Evolutionary conservation across 192 early-diverging fungal genomes (phyloP).

Genomic region (Linderina pennispora): DNA sequence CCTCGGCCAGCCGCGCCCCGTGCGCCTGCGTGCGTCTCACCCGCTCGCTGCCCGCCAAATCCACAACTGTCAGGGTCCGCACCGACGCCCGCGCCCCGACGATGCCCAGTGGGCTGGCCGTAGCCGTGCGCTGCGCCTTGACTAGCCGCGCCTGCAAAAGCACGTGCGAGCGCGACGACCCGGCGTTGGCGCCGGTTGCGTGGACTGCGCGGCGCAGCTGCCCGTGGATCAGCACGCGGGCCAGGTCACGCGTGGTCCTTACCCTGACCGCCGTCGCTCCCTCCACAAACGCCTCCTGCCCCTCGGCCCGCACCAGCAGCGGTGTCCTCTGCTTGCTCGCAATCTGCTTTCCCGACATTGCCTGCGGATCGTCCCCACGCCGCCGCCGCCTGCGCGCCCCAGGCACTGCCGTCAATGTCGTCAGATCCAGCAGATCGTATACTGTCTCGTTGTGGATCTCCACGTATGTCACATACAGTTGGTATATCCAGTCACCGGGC

Average conservation of each 20-base stretch:
- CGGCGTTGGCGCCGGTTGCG: conserved; percentile 51
- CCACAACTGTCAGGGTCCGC: conserved; percentile 54
- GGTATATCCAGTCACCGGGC: conserved; percentile 57
- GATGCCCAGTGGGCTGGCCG: conserved; percentile 3
- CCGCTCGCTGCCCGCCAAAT: conserved; percentile 67
- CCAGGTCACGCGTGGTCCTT: conserved; percentile 50
- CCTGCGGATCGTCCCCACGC: conserved; percentile 9
- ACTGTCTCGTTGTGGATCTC: conserved; percentile 89
- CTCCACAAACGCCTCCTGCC: conserved; percentile 53
- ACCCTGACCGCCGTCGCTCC: conserved; percentile 57
- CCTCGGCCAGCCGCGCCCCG: conserved; percentile 56
- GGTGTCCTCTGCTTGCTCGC: conserved; percentile 15
- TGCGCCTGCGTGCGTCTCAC: conserved; percentile 47
- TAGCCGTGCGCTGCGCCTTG: conserved; percentile 44
- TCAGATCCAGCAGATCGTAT: conserved; percentile 69
- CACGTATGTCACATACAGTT: conserved; percentile 81
- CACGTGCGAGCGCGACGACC: conserved; percentile 57
- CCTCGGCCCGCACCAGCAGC: conserved; percentile 27
- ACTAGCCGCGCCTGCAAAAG: conserved; percentile 65
- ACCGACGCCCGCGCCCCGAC: conserved; percentile 22
- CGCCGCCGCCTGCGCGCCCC: neutral
- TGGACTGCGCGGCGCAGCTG: conserved; percentile 54
- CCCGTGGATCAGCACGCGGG: conserved; percentile 51
- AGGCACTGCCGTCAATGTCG: conserved; percentile 33
- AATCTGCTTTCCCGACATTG: conserved; percentile 25